Conservation (phyloP, 2,329 filamentous ascomycete genomes). For the Bipolaris victoriae region DNA sequence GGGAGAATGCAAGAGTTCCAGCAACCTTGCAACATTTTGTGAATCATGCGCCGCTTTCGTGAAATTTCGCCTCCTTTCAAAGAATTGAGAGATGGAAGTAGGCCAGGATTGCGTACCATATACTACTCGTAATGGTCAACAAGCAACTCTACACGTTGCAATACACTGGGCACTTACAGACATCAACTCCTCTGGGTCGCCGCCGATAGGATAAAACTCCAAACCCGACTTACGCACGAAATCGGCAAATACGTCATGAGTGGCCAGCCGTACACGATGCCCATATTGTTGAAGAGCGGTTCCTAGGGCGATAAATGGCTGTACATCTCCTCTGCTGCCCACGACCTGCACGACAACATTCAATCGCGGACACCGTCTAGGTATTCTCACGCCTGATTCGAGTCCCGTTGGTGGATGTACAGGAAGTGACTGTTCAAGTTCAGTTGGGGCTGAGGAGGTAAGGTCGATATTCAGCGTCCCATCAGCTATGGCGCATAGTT, state of each 20-base stretch:
- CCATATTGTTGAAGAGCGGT: constrained; percentile 51
- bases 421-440: not conserved
- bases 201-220: constrained; percentile 47
- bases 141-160: too few relatives aligned
- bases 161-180: constrained; percentile 22
- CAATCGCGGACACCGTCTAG: not conserved
- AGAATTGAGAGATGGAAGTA: constrained; percentile 38
- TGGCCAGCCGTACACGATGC: constrained; percentile 38
- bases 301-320: constrained; percentile 65
- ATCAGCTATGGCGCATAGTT: not conserved
- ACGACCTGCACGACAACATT: constrained; percentile 53
- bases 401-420: not conserved
- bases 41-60: constrained; percentile 36
- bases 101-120: constrained; percentile 57
- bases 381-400: not conserved
- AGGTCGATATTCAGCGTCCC: not conserved
- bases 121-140: constrained; percentile 26
- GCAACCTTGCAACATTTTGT: constrained; percentile 36
- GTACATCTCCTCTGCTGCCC: constrained; percentile 61
- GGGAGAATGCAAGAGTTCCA: constrained; percentile 37
- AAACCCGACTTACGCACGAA: constrained; percentile 25
- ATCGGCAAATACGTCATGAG: constrained; percentile 27
- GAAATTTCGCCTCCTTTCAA: constrained; percentile 37
- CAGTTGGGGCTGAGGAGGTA: not conserved
- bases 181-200: constrained; percentile 52